Percentiles rank a stretch among this genome's conserved stretches.
These are phyloP conservation scores for Jasminum sambac DNA, from an alignment of 257 asterid genomes.

Conservation along the genomic window DNA sequence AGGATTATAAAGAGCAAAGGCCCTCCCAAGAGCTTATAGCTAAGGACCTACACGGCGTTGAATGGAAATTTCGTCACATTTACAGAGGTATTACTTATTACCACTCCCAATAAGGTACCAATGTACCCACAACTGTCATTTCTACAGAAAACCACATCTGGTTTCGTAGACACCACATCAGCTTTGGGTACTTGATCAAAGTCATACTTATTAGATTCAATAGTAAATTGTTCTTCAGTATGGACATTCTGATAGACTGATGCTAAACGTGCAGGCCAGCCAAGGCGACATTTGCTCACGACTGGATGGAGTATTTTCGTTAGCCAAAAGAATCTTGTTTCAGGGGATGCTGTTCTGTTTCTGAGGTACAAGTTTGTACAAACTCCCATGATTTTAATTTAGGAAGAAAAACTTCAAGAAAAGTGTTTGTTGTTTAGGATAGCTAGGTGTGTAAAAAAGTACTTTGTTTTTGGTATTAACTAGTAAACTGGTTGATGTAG, in stretches of 20 bases:
- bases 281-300: slow-evolving; percentile 96
- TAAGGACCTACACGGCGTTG: slow-evolving; percentile 89
- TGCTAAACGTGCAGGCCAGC: slow-evolving; percentile 74
- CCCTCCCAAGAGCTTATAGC: slow-evolving; percentile 95
- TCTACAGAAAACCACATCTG: no score
- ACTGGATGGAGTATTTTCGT: slow-evolving; percentile 98
- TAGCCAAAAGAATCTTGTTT: slow-evolving; percentile 84
- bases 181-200: no score
- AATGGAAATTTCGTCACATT: slow-evolving; percentile 97
- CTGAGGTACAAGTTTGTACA: slow-evolving; percentile 51
- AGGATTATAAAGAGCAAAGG: slow-evolving; percentile 95
- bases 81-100: slow-evolving; percentile 76
- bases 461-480: background rate
- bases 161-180: no score
- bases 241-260: slow-evolving; percentile 26
- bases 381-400: slow-evolving; percentile 3
- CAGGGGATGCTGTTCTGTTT: slow-evolving; percentile 95
- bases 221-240: background rate
- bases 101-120: no score
- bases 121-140: no score
- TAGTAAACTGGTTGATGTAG: slow-evolving; percentile 33
- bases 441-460: background rate
- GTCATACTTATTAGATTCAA: slow-evolving; percentile 9
- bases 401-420: background rate
- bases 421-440: background rate